Evolutionary conservation across 2,329 filamentous ascomycete genomes (phyloP).

Genomic region (Ceratocystis colombiana): DNA sequence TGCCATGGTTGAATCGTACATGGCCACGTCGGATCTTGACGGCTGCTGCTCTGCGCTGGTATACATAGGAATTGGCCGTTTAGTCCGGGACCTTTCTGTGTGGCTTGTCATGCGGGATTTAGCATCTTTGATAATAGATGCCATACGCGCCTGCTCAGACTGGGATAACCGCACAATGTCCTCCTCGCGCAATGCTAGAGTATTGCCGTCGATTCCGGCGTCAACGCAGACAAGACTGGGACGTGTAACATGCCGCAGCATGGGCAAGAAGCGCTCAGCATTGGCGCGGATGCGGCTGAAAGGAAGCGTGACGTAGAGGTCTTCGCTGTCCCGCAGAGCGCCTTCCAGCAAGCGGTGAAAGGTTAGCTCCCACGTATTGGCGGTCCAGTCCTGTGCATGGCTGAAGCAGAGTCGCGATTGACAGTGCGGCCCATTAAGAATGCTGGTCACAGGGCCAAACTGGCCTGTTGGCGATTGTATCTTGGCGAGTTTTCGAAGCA

Average conservation of each 20-base stretch:
- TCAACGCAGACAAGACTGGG: slow-evolving; percentile 48
- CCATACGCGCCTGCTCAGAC: not conserved
- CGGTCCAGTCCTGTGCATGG: slow-evolving; percentile 22
- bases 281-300: slow-evolving; percentile 47
- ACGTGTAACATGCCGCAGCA: slow-evolving; percentile 43
- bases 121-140: not conserved
- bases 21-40: not conserved
- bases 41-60: not conserved
- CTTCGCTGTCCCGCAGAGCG: slow-evolving; percentile 50
- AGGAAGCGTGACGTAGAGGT: slow-evolving; percentile 47
- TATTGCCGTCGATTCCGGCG: slow-evolving; percentile 41
- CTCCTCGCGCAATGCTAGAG: slow-evolving; percentile 35
- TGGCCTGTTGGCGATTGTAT: slow-evolving; percentile 38
- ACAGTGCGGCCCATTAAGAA: slow-evolving; percentile 25
- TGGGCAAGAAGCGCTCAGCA: slow-evolving; percentile 40
- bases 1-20: slow-evolving; percentile 28
- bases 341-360: slow-evolving; percentile 49
- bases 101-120: not conserved
- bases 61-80: not conserved
- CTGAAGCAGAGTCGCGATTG: slow-evolving; percentile 20
- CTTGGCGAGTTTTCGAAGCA: slow-evolving; percentile 38
- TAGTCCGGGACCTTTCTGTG: not conserved
- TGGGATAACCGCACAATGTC: slow-evolving; percentile 8
- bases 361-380: slow-evolving; percentile 44
- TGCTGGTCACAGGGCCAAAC: slow-evolving; percentile 37